Evolutionary conservation across 1,284 basidiomycete species (phyloP).

Genomic region (Ceraceosorus guamensis): DNA sequence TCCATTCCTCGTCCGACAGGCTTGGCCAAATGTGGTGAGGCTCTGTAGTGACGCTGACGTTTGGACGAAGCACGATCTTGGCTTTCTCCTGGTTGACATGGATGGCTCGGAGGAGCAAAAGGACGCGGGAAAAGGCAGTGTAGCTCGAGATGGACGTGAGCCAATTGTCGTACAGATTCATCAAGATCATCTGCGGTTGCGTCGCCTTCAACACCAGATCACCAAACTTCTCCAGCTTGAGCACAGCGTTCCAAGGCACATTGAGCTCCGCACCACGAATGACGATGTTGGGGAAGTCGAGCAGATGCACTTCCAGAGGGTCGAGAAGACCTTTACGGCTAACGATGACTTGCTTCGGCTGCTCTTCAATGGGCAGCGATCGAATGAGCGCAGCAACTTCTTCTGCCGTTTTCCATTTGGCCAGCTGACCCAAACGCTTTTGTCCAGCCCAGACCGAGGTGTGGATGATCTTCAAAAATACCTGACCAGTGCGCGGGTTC

Average conservation of each 20-base stretch:
- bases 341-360: constrained; percentile 98
- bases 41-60: constrained; percentile 72
- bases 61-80: constrained; percentile 58
- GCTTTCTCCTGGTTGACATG: constrained; percentile 99
- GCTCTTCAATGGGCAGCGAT: constrained; percentile 95
- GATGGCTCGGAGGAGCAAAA: constrained; percentile 85
- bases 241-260: constrained; percentile 96
- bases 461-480: constrained; percentile 98
- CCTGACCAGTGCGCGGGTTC: constrained; percentile 94
- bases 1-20: constrained; percentile 92
- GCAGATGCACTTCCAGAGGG: constrained; percentile 86
- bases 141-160: constrained; percentile 97
- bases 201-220: constrained; percentile 93
- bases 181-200: constrained; percentile 98
- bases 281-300: constrained; percentile 98
- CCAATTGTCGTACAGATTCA: constrained; percentile 99
- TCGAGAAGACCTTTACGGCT: constrained; percentile 97
- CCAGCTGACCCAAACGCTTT: constrained; percentile 97
- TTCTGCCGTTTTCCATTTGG: constrained; percentile 99
- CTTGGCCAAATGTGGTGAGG: constrained; percentile 97
- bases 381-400: constrained; percentile 97
- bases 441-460: constrained; percentile 99
- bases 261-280: constrained; percentile 99
- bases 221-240: constrained; percentile 99
- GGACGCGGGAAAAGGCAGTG: constrained; percentile 95